Evolutionary conservation across 1,139 yeast genomes (phyloP), one percentile per base, ranked within the genome.

Genomic region (Candida sp.): DNA sequence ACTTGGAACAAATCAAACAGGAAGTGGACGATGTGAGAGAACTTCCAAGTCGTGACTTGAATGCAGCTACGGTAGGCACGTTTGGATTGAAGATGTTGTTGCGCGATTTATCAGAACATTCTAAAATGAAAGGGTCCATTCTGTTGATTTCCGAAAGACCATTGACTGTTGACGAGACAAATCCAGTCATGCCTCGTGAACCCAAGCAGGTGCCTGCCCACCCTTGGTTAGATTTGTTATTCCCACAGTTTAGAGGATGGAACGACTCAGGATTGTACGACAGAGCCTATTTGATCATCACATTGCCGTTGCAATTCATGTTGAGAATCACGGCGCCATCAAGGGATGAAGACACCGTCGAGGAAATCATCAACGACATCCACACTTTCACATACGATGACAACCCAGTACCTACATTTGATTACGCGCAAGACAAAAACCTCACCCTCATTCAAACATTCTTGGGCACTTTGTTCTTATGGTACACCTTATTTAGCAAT

Each of bases 291-390:
- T 63, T 65, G 4, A 42, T 76, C 2, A 46, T 76, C n/a, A 60
- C 78, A 6, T 50, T 78, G 1, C 86, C 86, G 1, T 64, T 81
- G 1, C 70, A 78, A 1, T 54, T 80, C 1, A 42, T 80, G 3
- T 66, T 84, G 17, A 70, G 81, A 23, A 39, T 80, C 4, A 74
- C 86, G 0, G 70, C 78, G 1, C 88, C 89, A 0, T 85, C 82
- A 1, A 51, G 73, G 40, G 70, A 69, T 39, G 62, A 63, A 31
- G 33, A 58, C 0, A 47, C 43, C 12, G 43, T 52, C 7, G 31
- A 22, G 7, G 27, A 41, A 17, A 32, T 54, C 8, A 48, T 32
- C 4, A 35, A 40, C 11, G 52, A 52, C 35, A 33, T 46, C 8
- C 37, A 34, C 11, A 34, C 31, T 23, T 26, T 44, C 26, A 39